These are phyloP conservation scores for Stipa capillata DNA, from an alignment of 176 grass and related monocot species.

Conservation along the genomic window DNA sequence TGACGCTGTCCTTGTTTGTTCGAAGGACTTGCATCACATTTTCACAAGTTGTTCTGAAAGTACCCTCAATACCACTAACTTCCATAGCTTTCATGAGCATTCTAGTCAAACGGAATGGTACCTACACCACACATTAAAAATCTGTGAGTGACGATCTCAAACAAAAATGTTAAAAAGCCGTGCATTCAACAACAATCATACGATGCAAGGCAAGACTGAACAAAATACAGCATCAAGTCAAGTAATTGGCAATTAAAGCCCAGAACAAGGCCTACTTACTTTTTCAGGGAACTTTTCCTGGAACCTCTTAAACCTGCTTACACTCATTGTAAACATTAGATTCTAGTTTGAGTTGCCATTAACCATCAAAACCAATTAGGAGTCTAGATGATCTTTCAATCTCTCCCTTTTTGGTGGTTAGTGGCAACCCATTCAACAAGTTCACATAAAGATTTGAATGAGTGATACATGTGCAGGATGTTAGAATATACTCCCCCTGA, in stretches of 20 bases:
- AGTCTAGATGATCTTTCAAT: no score
- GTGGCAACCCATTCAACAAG: no score
- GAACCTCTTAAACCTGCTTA: no score
- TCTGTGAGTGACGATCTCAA: background rate
- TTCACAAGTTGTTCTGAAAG: slow-evolving; percentile 96
- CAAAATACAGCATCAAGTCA: background rate
- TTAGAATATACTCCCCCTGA: no score
- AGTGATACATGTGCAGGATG: no score
- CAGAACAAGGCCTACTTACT: slow-evolving; percentile 41
- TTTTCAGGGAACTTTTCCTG: slow-evolving; percentile 99
- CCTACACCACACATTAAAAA: slow-evolving; percentile 39
- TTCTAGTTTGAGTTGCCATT: no score
- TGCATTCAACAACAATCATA: background rate
- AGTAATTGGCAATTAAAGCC: background rate
- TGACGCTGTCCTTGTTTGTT: slow-evolving; percentile 94
- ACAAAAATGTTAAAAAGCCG: background rate
- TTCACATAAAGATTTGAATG: no score
- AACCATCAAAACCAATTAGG: no score
- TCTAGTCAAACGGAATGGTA: slow-evolving; percentile 95
- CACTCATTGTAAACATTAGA: no score
- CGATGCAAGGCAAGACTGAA: background rate
- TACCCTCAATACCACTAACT: slow-evolving; percentile 97
- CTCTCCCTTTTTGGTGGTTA: no score
- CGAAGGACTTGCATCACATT: slow-evolving; percentile 99
- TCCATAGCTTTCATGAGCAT: slow-evolving; percentile 99